phyloP scores from a whole-genome alignment of 2,329 filamentous ascomycete species.

The Davidsoniella virescens region DNA sequence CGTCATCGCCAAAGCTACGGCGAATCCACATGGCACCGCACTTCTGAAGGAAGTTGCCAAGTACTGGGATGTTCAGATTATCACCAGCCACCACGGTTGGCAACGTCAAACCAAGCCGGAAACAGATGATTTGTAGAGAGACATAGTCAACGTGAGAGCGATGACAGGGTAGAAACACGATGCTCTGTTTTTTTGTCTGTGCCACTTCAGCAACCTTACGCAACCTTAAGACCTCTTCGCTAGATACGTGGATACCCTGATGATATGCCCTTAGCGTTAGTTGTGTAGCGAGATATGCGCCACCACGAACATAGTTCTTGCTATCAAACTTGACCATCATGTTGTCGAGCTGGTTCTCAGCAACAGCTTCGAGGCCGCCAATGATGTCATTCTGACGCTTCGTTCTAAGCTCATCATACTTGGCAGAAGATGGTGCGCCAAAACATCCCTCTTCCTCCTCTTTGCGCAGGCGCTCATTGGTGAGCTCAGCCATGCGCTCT shows the following conservation, averaged over 20 bases:
- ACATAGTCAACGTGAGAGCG: conserved; percentile 94
- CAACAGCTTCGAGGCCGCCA: conserved; percentile 58
- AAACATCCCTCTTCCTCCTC: conserved; percentile 40
- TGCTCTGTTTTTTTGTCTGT: conserved; percentile 75
- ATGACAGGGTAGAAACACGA: conserved; percentile 90
- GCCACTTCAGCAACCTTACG: conserved; percentile 70
- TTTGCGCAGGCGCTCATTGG: conserved; percentile 64
- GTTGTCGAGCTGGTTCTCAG: conserved; percentile 71
- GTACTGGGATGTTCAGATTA: conserved; percentile 84
- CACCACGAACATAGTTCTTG: conserved; percentile 76
- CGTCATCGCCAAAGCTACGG: conserved; percentile 79
- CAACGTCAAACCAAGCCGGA: conserved; percentile 72
- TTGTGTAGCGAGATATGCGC: conserved; percentile 81
- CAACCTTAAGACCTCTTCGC: conserved; percentile 75
- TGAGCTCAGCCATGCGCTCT: conserved; percentile 58
- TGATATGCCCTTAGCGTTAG: conserved; percentile 86
- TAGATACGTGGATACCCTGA: conserved; percentile 91
- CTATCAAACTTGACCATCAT: conserved; percentile 99
- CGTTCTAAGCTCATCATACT: neutral
- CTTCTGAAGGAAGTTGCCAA: conserved; percentile 82
- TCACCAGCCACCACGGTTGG: conserved; percentile 90
- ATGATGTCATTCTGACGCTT: conserved; percentile 20
- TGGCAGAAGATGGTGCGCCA: conserved; percentile 22
- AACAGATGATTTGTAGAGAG: conserved; percentile 87
- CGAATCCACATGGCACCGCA: conserved; percentile 97